Evolutionary conservation across 2,329 filamentous ascomycete genomes (phyloP).

Genomic region (Stachybotrys echinatus): DNA sequence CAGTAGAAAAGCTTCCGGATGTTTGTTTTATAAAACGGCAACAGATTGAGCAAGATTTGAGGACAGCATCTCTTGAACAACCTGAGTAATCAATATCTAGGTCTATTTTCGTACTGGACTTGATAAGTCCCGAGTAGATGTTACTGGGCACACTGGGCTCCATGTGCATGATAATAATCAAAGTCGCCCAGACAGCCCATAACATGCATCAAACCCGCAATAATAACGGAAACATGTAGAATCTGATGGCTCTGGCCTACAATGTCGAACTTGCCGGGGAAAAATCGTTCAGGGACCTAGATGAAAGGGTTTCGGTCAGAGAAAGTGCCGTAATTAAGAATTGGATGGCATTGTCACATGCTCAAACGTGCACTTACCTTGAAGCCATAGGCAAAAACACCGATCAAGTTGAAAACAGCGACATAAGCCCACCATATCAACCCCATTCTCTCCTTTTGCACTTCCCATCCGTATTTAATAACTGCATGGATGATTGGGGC

Average conservation of each 20-base stretch:
- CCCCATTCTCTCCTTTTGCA: constrained; percentile 9
- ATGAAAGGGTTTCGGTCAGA: neutral
- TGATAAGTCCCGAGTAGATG: no score
- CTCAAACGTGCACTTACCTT: no score
- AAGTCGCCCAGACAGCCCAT: no score
- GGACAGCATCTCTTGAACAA: no score
- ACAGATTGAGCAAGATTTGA: no score
- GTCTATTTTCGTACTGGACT: no score
- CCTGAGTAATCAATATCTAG: no score
- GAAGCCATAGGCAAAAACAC: constrained; percentile 6
- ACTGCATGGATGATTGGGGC: constrained; percentile 8
- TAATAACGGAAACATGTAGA: constrained; percentile 5
- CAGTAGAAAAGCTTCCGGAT: no score
- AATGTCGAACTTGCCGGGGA: constrained; percentile 6
- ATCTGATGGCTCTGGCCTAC: constrained; percentile 9
- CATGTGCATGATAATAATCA: no score
- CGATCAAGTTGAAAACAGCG: constrained; percentile 8
- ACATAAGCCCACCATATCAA: constrained; percentile 9
- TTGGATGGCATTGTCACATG: no score
- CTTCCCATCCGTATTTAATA: constrained; percentile 10
- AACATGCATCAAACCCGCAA: neutral
- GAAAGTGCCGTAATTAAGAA: neutral
- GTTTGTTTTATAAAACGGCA: no score
- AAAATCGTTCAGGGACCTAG: constrained; percentile 7
- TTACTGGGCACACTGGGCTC: no score